phyloP scores from a whole-genome alignment of 345 rosid species.

The Populus deltoides region DNA sequence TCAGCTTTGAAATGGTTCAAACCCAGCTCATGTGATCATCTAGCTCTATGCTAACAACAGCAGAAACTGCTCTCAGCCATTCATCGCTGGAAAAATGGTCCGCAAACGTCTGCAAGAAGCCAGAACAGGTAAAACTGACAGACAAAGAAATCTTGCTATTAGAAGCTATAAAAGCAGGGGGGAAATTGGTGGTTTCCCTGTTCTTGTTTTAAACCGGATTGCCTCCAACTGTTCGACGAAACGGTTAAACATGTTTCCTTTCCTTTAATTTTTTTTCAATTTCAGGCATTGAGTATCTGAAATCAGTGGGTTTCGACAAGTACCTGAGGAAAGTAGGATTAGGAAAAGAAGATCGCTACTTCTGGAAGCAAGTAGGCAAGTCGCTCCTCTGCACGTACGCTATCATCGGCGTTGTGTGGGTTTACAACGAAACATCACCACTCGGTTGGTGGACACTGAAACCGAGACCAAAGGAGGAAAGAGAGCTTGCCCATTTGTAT shows the following conservation, averaged over 20 bases:
- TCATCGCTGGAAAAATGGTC: constrained; percentile 38
- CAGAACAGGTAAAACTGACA: constrained; percentile 40
- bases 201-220: too few relatives aligned
- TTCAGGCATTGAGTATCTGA: constrained; percentile 53
- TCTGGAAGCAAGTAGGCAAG: constrained; percentile 84
- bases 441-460: constrained; percentile 91
- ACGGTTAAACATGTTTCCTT: constrained; percentile 12
- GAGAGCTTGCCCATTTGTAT: constrained; percentile 67
- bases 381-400: constrained; percentile 72
- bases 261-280: neutral
- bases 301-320: constrained; percentile 50
- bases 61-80: neutral
- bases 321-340: constrained; percentile 64
- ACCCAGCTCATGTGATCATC: neutral
- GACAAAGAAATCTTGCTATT: neutral
- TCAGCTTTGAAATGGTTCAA: neutral
- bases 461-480: constrained; percentile 83
- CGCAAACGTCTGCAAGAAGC: constrained; percentile 56
- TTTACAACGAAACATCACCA: constrained; percentile 78
- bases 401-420: constrained; percentile 61
- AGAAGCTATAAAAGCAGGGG: neutral
- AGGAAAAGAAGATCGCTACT: constrained; percentile 62
- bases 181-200: neutral
- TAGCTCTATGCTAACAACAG: neutral
- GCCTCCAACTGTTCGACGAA: constrained; percentile 31